phyloP scores from a whole-genome alignment of 169 alveolate species.

The Eimeria sp. region DNA sequence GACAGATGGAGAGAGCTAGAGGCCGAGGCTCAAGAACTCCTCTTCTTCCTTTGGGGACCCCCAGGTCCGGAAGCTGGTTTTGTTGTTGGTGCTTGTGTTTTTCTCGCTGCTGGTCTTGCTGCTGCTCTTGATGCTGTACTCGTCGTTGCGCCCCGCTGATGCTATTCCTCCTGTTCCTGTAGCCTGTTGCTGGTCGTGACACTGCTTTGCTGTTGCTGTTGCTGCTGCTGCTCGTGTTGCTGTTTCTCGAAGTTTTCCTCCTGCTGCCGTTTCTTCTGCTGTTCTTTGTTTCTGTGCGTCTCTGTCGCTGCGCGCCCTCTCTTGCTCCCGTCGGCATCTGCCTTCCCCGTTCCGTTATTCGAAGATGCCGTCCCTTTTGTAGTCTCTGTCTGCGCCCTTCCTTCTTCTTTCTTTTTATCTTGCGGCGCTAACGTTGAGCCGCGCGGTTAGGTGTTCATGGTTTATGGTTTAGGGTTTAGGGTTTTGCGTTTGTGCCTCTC shows the following conservation, averaged over 20 bases:
- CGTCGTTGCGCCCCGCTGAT: not conserved
- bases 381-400: too few relatives aligned
- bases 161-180: not conserved
- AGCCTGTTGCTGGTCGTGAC: not conserved
- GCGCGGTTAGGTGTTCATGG: not conserved
- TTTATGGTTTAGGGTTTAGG: not conserved
- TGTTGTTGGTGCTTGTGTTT: not conserved
- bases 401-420: not conserved
- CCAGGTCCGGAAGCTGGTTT: not conserved
- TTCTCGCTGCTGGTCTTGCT: not conserved
- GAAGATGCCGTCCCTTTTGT: too few relatives aligned
- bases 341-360: too few relatives aligned
- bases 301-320: too few relatives aligned
- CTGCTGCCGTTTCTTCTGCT: not conserved
- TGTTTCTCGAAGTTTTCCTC: not conserved
- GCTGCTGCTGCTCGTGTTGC: not conserved
- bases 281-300: not conserved
- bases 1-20: not conserved
- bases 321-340: too few relatives aligned
- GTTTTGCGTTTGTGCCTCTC: not conserved
- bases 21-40: slow-evolving; percentile 9
- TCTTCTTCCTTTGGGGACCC: slow-evolving; percentile 35
- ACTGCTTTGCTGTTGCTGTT: not conserved
- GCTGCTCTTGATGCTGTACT: not conserved
- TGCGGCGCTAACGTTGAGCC: not conserved